A percentile compares a stretch with the other conserved stretches of the same genome.
These are phyloP conservation scores for Calonectria pseudoreteaudii DNA, from an alignment of 2,329 filamentous ascomycete genomes.

Conservation along the genomic window DNA sequence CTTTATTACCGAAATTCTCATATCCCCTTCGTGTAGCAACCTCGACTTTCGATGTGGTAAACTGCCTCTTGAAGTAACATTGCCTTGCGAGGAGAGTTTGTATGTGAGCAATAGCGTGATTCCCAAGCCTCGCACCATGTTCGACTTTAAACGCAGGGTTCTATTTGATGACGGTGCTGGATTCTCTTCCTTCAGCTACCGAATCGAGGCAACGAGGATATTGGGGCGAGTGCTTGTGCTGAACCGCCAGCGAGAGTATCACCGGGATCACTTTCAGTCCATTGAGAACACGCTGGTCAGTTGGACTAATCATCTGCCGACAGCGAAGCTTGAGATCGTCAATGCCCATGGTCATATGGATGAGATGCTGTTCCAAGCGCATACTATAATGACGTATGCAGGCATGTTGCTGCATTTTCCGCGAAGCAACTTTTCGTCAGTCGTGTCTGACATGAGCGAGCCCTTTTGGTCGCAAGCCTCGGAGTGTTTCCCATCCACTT, in stretches of 20 bases:
- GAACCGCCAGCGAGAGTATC: conserved; percentile 23
- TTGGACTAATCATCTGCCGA: conserved; percentile 35
- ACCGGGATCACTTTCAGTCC: conserved; percentile 33
- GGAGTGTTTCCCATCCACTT: not conserved
- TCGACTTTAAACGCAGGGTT: conserved; percentile 30
- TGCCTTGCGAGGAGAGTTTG: conserved; percentile 34
- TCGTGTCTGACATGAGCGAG: not conserved
- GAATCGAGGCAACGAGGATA: conserved; percentile 36
- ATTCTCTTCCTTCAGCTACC: conserved; percentile 38
- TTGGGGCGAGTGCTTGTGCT: conserved; percentile 28
- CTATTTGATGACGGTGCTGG: conserved; percentile 20
- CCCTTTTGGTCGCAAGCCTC: conserved; percentile 4
- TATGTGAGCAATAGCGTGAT: conserved; percentile 26
- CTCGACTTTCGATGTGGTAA: conserved; percentile 30
- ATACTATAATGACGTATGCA: conserved; percentile 34
- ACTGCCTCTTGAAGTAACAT: conserved; percentile 24
- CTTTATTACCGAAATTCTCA: conserved; percentile 35
- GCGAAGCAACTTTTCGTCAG: conserved; percentile 16
- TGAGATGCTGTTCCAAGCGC: conserved; percentile 40
- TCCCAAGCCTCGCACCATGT: conserved; percentile 22
- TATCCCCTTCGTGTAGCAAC: conserved; percentile 23
- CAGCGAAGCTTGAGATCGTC: conserved; percentile 31
- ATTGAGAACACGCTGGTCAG: conserved; percentile 36
- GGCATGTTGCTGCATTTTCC: conserved; percentile 38
- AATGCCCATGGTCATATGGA: conserved; percentile 35